A percentile compares a stretch with the other conserved stretches of the same genome.
These are phyloP conservation scores for Coelastrella sp. DNA, from an alignment of 139 green algal genomes.

Conservation along the genomic window DNA sequence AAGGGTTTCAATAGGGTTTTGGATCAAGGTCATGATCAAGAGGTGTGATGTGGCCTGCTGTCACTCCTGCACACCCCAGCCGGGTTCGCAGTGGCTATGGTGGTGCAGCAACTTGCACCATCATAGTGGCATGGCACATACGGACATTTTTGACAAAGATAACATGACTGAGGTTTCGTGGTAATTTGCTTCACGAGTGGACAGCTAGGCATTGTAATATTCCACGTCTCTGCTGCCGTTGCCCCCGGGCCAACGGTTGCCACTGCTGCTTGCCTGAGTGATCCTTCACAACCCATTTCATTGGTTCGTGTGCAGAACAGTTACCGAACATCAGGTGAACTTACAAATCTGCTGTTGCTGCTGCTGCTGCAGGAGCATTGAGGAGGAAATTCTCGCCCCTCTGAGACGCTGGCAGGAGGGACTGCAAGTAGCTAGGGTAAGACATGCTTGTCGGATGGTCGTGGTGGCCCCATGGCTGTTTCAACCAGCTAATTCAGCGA, in stretches of 20 bases:
- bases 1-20: no score
- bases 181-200: no score
- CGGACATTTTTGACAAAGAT: background rate
- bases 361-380: slow-evolving; percentile 22
- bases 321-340: no score
- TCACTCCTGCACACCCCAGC: slow-evolving; percentile 32
- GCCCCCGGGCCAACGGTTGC: no score
- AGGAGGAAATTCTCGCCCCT: slow-evolving; percentile 49
- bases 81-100: background rate
- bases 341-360: background rate
- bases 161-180: no score
- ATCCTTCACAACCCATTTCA: no score
- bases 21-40: no score
- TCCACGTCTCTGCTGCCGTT: no score
- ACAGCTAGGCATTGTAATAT: no score
- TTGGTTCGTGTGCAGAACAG: no score
- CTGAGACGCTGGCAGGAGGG: slow-evolving; percentile 66
- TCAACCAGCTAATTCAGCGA: background rate
- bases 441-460: background rate
- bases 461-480: background rate
- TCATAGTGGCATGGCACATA: background rate
- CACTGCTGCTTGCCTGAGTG: no score
- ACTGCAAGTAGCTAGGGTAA: slow-evolving; percentile 59
- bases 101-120: background rate
- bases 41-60: background rate